A percentile compares a stretch with the other conserved stretches of the same genome.
These are phyloP conservation scores for Kodamaea sp. DNA, from an alignment of 1,139 yeast species.

Conservation along the genomic window DNA sequence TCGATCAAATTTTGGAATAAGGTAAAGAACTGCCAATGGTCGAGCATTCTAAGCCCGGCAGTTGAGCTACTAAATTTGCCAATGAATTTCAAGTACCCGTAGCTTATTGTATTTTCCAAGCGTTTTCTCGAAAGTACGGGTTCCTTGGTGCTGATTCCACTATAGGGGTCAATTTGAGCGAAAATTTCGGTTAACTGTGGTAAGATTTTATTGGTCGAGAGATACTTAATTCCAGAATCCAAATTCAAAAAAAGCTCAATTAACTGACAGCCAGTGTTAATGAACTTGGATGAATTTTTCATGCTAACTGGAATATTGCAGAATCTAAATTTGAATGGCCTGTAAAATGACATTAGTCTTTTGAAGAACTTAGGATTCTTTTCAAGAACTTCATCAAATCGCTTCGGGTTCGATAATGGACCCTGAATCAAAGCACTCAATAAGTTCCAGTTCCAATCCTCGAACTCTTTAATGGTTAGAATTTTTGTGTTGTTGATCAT, in stretches of 20 bases:
- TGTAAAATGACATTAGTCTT: conserved; percentile 77
- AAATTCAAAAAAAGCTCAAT: conserved; percentile 61
- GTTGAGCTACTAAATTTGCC: conserved; percentile 66
- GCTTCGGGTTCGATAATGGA: conserved; percentile 67
- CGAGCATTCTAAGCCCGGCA: conserved; percentile 67
- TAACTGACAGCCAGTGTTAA: conserved; percentile 72
- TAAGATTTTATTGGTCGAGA: conserved; percentile 72
- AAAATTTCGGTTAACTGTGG: conserved; percentile 87
- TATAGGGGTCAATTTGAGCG: conserved; percentile 80
- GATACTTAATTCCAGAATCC: conserved; percentile 68
- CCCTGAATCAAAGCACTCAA: conserved; percentile 73
- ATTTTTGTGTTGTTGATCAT: conserved; percentile 71
- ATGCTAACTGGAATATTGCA: conserved; percentile 48
- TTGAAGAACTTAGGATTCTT: conserved; percentile 82
- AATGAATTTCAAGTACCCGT: conserved; percentile 76
- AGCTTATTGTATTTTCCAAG: conserved; percentile 63
- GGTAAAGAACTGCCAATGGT: conserved; percentile 83
- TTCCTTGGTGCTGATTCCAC: conserved; percentile 72
- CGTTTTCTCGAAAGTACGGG: conserved; percentile 68
- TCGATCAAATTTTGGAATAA: conserved; percentile 74
- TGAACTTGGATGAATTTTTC: conserved; percentile 54
- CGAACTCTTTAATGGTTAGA: conserved; percentile 72
- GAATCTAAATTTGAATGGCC: conserved; percentile 89
- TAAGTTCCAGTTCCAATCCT: conserved; percentile 87
- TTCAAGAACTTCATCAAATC: conserved; percentile 76